Base-by-base conservation (phyloP, 1,284 basidiomycete species). In the Boletus semigastroideus region DNA sequence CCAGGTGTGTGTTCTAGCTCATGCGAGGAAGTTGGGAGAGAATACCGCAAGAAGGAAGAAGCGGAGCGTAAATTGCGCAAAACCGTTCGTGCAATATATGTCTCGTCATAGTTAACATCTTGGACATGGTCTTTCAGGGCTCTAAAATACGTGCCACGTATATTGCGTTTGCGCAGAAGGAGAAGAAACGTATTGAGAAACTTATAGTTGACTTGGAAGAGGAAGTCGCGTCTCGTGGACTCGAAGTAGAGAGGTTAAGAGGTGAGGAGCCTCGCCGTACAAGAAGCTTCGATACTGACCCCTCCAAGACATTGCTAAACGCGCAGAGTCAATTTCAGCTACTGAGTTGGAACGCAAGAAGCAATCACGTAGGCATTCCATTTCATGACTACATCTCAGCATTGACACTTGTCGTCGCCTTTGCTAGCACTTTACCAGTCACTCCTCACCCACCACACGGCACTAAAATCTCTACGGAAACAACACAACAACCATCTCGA, bases 111-210 rank as follows among this genome's bases (percentile, higher is more conserved):
- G n/a, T 16, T 2, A 8, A 38, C 17, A 31, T 28, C 33, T 49
- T 39, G 14, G 38, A 47, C 36, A 44, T 12, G 28, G 25, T 44
- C 13, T 38, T 51, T 30, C 51, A 91, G 93, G 95, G 96, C 44
- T 81, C 90, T 12, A 96, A 97, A 77, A 90, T 98, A 53, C 87
- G 96, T 42, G 82, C 86, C 7, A 85, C 87, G 1, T 98, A 98
- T 67, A 89, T 98, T 59, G 74, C 82, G 8, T 92, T 85, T 63
- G 94, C 94, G 1, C 79, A 85, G 53, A 92, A 91, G 70, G 94
- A 97, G 78, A 91, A 86, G 78, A 84, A 77, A 57, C 82, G 91
- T 8, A 70, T 97, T 13, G 84, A 94, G 65, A 77, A 73, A 4
- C 73, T 79, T n/a, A 67, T 86, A 40, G 65, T 71, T 28, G 74